Base-by-base conservation (phyloP, 345 rosid genomes). In the Firmiana major region DNA sequence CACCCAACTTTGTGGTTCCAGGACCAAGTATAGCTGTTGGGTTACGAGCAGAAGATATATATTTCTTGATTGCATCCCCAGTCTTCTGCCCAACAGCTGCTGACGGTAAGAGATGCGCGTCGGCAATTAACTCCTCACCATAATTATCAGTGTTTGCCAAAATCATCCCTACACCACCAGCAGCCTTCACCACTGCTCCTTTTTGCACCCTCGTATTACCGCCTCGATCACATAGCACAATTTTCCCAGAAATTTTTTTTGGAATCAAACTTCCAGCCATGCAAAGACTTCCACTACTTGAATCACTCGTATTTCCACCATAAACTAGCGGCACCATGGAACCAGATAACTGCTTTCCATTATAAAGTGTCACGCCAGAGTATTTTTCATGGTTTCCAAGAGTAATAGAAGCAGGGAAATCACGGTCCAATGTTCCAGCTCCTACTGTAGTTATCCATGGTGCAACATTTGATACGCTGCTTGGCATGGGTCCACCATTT, bases 371-470 rank as follows among this genome's bases (percentile, higher is more conserved):
- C 26, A 79, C 84, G 22, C 92, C 92, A 11, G 78, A 67, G 58
- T 85, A 79, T 45, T 75, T 86, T 34, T 75, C 79, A 8, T 89
- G 85, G 21, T 85, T 81, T 45, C 94, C 91, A 1, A 88, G 85
- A 45, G 77, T 81, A 15, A 89, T 73, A 12, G 75, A 81, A n/a
- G 92, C 81, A 0, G 94, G 92, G 72, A 90, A 90, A 74, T 86
- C 86, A 58, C 94, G 83, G 84, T 90, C 92, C 80, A 84, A 80
- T 17, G 92, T 89, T 49, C 91, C 87, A 3, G 92, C 94, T 5
- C 90, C 92, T 15, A 89, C 88, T 0, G 91, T 89, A 51, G 82
- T 86, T 28, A 89, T 66, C 94, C 94, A 90, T 4, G 91, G 89
- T 4, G 92, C 91, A 26, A 86, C 79, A 54, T 90, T 90, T 9